Evolutionary conservation across 805 yeast genomes (phyloP), one percentile per base, ranked within the genome.

Genomic region (Starmerella apicola): DNA sequence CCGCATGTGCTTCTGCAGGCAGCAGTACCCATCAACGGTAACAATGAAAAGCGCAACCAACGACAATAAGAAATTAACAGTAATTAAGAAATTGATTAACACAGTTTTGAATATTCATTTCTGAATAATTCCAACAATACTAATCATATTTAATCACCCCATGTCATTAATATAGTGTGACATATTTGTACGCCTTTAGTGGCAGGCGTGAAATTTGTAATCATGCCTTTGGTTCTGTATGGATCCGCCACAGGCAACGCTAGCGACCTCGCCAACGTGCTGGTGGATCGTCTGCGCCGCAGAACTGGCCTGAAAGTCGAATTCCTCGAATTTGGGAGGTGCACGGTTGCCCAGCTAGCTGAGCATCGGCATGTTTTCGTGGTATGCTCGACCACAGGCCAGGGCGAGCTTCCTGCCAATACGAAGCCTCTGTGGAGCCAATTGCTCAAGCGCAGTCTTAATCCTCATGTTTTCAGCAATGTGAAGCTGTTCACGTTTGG

Each of bases 191-290:
- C n/a, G n/a, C n/a, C n/a, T n/a, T n/a, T n/a, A n/a, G n/a, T n/a
- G n/a, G n/a, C n/a, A n/a, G n/a, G n/a, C n/a, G n/a, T n/a, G n/a
- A n/a, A n/a, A n/a, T n/a, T n/a, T n/a, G n/a, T n/a, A 15, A 5
- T 25, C 8, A 49, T 48, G 52, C 38, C 43, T 34, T 25, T 44
- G n/a, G 43, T 91, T 5, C 62, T 91, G 1, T 86, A 80, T 58
- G 96, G 96, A 0, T 78, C 95, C 1, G 97, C 86, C 55, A 82
- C 96, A 0, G 97, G 96, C 0, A 86, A 81, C 53, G 71, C 95
- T 1, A 81, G 80, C 52, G 96, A 88, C 51, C 78, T 73, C 53
- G 95, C 96, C 0, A 68, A 70, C 30, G 66, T 74, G 24, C 60
- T 86, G 19, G 68, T 74, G 15, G 65, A 70, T 41, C 64, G 67